These are phyloP conservation scores for Isabelozyma pseudorhagii DNA, from an alignment of 805 yeast genomes.

Conservation along the genomic window DNA sequence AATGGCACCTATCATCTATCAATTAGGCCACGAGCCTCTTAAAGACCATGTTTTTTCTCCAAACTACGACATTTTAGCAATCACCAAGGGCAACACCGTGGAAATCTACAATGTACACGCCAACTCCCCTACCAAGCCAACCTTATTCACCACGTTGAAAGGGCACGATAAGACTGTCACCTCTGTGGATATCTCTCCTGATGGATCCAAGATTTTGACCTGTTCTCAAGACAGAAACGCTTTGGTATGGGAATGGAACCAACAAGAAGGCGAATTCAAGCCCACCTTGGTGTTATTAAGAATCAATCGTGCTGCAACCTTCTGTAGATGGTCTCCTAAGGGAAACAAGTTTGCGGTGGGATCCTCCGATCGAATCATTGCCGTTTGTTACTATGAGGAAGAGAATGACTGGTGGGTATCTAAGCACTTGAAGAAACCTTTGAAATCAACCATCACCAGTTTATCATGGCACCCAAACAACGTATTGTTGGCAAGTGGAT, in stretches of 20 bases:
- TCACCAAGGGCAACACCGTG: slow-evolving; percentile 75
- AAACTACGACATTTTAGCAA: slow-evolving; percentile 64
- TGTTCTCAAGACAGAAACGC: slow-evolving; percentile 98
- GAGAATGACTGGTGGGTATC: slow-evolving; percentile 99
- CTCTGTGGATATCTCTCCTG: slow-evolving; percentile 84
- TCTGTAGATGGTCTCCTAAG: slow-evolving; percentile 90
- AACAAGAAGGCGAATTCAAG: slow-evolving; percentile 57
- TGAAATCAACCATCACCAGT: slow-evolving; percentile 78
- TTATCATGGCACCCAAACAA: slow-evolving; percentile 93
- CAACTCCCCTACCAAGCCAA: slow-evolving; percentile 45
- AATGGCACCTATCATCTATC: slow-evolving; percentile 44
- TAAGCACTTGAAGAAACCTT: slow-evolving; percentile 93
- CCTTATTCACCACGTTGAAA: slow-evolving; percentile 59
- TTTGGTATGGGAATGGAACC: slow-evolving; percentile 82
- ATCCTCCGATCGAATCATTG: slow-evolving; percentile 89
- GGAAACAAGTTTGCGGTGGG: slow-evolving; percentile 98
- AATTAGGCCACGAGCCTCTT: slow-evolving; percentile 79
- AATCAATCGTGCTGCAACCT: slow-evolving; percentile 93
- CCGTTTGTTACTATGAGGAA: slow-evolving; percentile 92
- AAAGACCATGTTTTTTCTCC: slow-evolving; percentile 87
- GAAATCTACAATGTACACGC: slow-evolving; percentile 65
- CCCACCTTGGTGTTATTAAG: slow-evolving; percentile 91
- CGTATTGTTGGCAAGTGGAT: slow-evolving; percentile 83
- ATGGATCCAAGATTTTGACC: slow-evolving; percentile 83
- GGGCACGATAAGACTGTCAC: slow-evolving; percentile 95